phyloP scores from a whole-genome alignment of 1,139 yeast species.

The Hansenula sp. region DNA sequence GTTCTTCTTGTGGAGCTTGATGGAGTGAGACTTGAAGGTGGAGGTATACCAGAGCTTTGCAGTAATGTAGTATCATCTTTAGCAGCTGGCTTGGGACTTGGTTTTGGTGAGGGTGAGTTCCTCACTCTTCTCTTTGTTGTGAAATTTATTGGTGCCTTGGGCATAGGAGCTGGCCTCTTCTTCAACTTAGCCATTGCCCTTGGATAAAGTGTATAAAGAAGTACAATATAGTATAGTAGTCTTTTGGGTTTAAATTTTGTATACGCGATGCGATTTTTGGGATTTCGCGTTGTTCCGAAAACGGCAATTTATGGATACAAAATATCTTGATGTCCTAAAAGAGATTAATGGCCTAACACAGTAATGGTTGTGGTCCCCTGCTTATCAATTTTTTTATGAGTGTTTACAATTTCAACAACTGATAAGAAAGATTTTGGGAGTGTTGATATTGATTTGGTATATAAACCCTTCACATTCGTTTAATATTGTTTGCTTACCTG shows the following conservation, averaged over 20 bases:
- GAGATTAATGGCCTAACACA: neutral
- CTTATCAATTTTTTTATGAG: too few species aligned
- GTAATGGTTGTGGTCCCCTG: too few species aligned
- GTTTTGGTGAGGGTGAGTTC: neutral
- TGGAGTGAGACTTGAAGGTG: neutral
- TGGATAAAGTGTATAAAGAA: neutral
- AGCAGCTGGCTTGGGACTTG: neutral
- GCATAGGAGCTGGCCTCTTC: neutral
- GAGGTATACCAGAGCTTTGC: neutral
- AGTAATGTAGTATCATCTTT: too few species aligned
- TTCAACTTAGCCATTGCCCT: neutral
- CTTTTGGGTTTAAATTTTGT: neutral
- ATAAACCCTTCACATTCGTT: neutral
- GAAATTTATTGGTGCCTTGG: neutral
- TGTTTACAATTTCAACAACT: neutral
- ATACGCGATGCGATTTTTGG: neutral
- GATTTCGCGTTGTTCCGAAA: slow-evolving; percentile 1
- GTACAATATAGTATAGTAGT: neutral
- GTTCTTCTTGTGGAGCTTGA: neutral
- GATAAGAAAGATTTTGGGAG: neutral
- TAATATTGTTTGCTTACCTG: neutral
- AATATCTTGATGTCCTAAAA: too few species aligned
- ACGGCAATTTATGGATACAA: too few species aligned
- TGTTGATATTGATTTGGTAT: neutral
- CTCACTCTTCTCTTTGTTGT: neutral